Evolutionary conservation across 257 asterid species (phyloP).

Genomic region (Ligustrum vulgare): DNA sequence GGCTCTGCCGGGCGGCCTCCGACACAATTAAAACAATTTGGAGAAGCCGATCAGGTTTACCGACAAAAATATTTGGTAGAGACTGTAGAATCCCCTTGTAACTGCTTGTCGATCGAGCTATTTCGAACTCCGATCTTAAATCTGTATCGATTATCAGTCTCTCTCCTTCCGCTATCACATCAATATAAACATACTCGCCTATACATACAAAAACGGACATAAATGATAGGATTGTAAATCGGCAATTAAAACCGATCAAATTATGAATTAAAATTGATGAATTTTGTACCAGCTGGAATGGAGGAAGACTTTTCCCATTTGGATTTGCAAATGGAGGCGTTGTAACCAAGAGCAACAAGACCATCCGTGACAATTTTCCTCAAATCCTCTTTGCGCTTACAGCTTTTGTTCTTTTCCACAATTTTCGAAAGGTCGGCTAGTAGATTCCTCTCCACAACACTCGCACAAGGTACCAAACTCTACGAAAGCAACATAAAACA

Average conservation of each 20-base stretch:
- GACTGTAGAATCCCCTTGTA: conserved; percentile 61
- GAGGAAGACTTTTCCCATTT: conserved; percentile 84
- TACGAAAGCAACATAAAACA: conserved; percentile 12
- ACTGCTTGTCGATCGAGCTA: conserved; percentile 71
- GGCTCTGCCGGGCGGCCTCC: conserved; percentile 42
- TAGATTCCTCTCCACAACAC: conserved; percentile 43
- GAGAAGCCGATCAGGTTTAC: conserved; percentile 70
- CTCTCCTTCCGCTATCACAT: conserved; percentile 64
- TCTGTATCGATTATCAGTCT: conserved; percentile 72
- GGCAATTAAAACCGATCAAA: background rate
- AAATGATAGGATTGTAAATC: background rate
- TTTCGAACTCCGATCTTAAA: conserved; percentile 88
- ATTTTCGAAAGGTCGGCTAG: conserved; percentile 48
- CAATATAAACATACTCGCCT: conserved; percentile 87
- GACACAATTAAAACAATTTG: conserved; percentile 71
- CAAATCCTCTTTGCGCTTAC: conserved; percentile 43
- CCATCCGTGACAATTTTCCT: conserved; percentile 42
- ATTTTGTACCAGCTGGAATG: conserved; percentile 69
- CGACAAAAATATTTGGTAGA: conserved; percentile 71
- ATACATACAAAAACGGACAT: background rate
- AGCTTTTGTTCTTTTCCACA: conserved; percentile 42
- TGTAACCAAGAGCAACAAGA: conserved; percentile 36
- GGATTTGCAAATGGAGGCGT: conserved; percentile 48
- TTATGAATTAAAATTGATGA: background rate
- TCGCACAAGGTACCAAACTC: conserved; percentile 47